These are phyloP conservation scores for Tephrocybe sp. DNA, from an alignment of 768 basidiomycete species.

Conservation along the genomic window DNA sequence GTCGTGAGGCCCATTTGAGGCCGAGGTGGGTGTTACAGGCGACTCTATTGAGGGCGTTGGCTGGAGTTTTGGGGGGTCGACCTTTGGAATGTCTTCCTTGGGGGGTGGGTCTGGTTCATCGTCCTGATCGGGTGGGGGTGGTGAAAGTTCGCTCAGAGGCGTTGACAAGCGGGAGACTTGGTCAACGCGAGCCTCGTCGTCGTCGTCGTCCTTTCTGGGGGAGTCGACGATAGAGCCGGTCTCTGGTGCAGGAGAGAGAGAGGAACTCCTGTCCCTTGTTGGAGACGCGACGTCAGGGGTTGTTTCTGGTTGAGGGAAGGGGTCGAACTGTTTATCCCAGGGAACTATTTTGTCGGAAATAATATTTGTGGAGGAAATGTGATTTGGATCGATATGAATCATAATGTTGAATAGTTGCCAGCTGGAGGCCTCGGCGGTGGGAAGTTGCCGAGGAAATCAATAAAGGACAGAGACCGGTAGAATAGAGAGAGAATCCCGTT, in stretches of 20 bases:
- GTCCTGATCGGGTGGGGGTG: constrained; percentile 45
- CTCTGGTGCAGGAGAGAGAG: constrained; percentile 57
- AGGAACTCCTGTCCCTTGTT: constrained; percentile 49
- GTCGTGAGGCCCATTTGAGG: constrained; percentile 18
- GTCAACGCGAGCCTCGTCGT: constrained; percentile 21
- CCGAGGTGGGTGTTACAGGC: constrained; percentile 19
- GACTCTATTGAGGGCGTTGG: constrained; percentile 11
- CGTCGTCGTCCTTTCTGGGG: constrained; percentile 27
- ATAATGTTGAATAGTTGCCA: constrained; percentile 27
- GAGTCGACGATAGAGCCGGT: constrained; percentile 35
- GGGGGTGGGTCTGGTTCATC: constrained; percentile 22
- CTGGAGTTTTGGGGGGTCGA: constrained; percentile 2
- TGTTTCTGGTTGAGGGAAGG: constrained; percentile 20
- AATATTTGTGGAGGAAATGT: constrained; percentile 29
- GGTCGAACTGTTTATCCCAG: constrained; percentile 18
- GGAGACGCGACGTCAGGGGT: constrained; percentile 27
- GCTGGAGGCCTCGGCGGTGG: constrained; percentile 10
- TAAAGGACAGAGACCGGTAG: background rate
- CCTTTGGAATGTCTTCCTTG: background rate
- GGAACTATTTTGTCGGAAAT: constrained; percentile 18
- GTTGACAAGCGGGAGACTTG: constrained; percentile 59
- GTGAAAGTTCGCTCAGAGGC: constrained; percentile 76
- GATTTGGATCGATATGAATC: constrained; percentile 58
- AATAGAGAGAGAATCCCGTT: background rate
- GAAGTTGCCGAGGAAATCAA: constrained; percentile 6